phyloP scores from a whole-genome alignment of 345 rosid species.

The Melaleuca quinquenervia region DNA sequence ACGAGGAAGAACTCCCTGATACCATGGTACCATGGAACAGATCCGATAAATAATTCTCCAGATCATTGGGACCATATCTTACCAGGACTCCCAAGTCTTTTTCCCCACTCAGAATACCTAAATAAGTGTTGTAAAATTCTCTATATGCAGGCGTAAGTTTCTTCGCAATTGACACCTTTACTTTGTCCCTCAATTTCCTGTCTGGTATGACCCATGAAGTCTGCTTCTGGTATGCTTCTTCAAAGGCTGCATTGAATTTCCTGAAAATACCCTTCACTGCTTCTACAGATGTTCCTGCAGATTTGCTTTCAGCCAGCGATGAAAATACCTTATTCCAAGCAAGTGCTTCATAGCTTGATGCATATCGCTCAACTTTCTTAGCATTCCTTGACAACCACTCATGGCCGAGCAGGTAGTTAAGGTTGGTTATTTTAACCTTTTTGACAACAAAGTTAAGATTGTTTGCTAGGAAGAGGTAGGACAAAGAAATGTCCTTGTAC shows the following conservation, averaged over 20 bases:
- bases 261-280: constrained; percentile 34
- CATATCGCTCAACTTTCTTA: constrained; percentile 44
- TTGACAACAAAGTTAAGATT: constrained; percentile 54
- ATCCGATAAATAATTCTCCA: constrained; percentile 58
- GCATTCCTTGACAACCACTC: constrained; percentile 55
- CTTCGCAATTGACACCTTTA: constrained; percentile 49
- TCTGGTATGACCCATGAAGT: constrained; percentile 46
- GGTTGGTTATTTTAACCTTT: constrained; percentile 35
- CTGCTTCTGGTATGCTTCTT: constrained; percentile 63
- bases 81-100: constrained; percentile 21
- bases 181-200: constrained; percentile 42
- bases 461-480: constrained; percentile 79
- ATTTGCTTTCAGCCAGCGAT: constrained; percentile 26
- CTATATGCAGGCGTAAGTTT: constrained; percentile 49
- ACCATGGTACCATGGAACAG: constrained; percentile 45
- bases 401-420: constrained; percentile 53
- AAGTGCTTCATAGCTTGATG: constrained; percentile 41
- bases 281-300: constrained; percentile 16
- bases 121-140: constrained; percentile 35
- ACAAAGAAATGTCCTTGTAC: constrained; percentile 58
- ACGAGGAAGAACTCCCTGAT: constrained; percentile 14
- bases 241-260: constrained; percentile 59
- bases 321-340: constrained; percentile 61
- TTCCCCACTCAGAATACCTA: constrained; percentile 17
- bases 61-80: constrained; percentile 47